Evolutionary conservation across 768 basidiomycete species (phyloP), one percentile per base, ranked within the genome.

Genomic region (Lactarius vividus): DNA sequence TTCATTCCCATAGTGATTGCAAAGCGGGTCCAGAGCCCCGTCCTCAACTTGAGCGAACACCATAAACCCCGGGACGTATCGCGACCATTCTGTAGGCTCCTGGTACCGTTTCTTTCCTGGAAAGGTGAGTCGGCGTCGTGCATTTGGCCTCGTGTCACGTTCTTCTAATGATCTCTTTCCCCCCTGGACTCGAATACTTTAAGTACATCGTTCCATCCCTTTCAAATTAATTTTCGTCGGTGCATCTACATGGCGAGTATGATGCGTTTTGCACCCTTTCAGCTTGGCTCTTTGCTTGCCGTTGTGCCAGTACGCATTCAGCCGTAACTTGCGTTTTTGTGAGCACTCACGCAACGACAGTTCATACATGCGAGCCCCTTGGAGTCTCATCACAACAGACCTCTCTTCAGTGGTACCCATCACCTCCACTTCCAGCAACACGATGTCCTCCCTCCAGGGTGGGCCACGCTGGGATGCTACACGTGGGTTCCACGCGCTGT

Each of bases 391-490:
- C 31, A 37, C 44, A 39, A 15, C 49, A 37, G 37, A 56, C 59
- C 54, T 44, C 40, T 55, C 1, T 52, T 42, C 20, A 26, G 28
- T 42, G 63, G 40, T 18, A 4, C 42, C n/a, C 54, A 46, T 23
- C 64, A 64, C 61, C 40, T 57, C 49, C 44, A 55, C 44, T 15
- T 55, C 59, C 40, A 61, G 18, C 49, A 63, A 49, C 49, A 57
- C 40, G 55, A 31, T 53, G 57, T 74, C 26, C 79, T 89, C 57
- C 86, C 85, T 8, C 77, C 77, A 2, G 78, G 75, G 56, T 91
- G 88, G 88, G 78, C 78, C 20, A 80, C 81, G 20, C 74, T 80
- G 62, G 87, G 87, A 71, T 91, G 89, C 70, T 85, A 83, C 77
- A 82, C 81, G 88, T 89, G 65, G 57, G 78, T 74, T 15, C 23